A percentile compares a stretch with the other conserved stretches of the same genome.
Conservation (phyloP, 768 basidiomycete species). For the Coprinellus micaceus region DNA sequence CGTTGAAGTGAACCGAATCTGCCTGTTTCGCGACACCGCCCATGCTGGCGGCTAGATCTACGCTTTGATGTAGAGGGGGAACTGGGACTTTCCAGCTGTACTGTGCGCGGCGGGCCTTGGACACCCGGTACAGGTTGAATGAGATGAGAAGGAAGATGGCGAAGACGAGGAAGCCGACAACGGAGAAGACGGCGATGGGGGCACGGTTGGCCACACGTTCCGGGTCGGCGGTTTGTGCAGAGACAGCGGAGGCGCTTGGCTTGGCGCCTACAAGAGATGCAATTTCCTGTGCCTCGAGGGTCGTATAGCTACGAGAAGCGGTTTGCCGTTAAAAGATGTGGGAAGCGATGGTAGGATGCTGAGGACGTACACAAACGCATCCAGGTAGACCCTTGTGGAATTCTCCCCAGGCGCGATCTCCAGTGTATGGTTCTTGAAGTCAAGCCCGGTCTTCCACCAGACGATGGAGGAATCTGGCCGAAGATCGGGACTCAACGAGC, state of each 20-base stretch:
- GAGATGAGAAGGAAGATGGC: background rate
- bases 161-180: background rate
- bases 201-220: background rate
- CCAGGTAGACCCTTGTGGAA: background rate
- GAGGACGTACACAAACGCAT: background rate
- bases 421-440: background rate
- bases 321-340: background rate
- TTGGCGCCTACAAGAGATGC: background rate
- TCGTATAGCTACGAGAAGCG: background rate
- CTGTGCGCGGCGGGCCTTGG: background rate
- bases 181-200: background rate
- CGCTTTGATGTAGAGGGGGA: background rate
- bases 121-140: background rate
- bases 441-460: background rate
- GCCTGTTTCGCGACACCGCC: too few species aligned
- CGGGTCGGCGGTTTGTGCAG: background rate
- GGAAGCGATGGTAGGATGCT: background rate
- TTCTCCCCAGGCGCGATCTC: background rate
- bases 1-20: too few species aligned
- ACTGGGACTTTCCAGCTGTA: background rate
- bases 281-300: background rate
- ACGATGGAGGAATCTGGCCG: background rate
- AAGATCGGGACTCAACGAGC: background rate
- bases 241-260: background rate
- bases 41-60: background rate